A percentile compares a stretch with the other conserved stretches of the same genome.
Conservation (phyloP, 805 yeast genomes). For the Kodamaea sagamina region DNA sequence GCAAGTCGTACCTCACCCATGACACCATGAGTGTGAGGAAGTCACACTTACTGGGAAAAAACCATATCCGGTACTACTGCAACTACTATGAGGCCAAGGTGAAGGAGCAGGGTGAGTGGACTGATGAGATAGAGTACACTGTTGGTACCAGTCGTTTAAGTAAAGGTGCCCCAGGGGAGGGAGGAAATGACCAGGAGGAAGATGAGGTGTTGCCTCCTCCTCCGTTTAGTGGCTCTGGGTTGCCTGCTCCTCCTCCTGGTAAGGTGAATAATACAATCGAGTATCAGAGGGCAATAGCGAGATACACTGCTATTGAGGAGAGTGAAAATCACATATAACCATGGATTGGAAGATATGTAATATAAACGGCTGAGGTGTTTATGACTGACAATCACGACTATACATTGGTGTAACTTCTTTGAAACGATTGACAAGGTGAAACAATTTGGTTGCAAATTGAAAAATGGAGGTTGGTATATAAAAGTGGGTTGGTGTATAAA, state of each 20-base stretch:
- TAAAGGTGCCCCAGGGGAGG: constrained; percentile 32
- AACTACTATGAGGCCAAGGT: constrained; percentile 64
- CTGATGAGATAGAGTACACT: constrained; percentile 34
- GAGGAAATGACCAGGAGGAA: constrained; percentile 22
- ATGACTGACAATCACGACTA: too few species aligned
- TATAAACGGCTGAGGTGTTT: too few species aligned
- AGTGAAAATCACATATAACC: too few species aligned
- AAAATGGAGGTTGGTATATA: not conserved
- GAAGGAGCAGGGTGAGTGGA: constrained; percentile 34
- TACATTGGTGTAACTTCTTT: too few species aligned
- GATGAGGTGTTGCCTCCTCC: constrained; percentile 33
- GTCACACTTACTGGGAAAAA: constrained; percentile 74
- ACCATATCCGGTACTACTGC: constrained; percentile 70
- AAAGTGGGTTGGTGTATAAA: not conserved
- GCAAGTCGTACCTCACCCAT: constrained; percentile 80
- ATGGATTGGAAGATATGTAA: too few species aligned
- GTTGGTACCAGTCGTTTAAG: constrained; percentile 38
- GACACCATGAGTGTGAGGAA: constrained; percentile 85
- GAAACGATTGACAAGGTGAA: too few species aligned
- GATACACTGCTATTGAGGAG: not conserved
- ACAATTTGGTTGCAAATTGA: not conserved
- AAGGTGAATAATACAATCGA: constrained; percentile 25
- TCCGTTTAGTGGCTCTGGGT: constrained; percentile 26
- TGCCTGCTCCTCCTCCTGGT: constrained; percentile 42
- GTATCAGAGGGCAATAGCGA: constrained; percentile 21